A percentile compares a stretch with the other conserved stretches of the same genome.
Evolutionary conservation across 257 asterid genomes (phyloP).

Genomic region (Linaria vulgaris): DNA sequence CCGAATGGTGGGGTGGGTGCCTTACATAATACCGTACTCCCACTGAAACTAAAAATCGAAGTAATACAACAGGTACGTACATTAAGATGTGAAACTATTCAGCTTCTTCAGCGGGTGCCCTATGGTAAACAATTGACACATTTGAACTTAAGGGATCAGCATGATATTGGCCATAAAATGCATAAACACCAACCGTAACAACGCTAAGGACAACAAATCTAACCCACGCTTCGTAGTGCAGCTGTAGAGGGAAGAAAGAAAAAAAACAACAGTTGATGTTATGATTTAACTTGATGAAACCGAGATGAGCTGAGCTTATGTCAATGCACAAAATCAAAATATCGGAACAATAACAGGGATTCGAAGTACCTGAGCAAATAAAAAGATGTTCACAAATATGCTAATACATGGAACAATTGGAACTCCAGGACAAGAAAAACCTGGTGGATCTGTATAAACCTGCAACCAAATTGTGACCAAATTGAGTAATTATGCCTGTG

Average conservation of each 20-base stretch:
- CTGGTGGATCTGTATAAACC: slow-evolving; percentile 61
- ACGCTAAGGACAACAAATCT: slow-evolving; percentile 78
- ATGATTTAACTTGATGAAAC: neutral
- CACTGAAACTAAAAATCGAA: too few relatives aligned
- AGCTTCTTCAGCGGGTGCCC: slow-evolving; percentile 58
- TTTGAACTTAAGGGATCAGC: slow-evolving; percentile 77
- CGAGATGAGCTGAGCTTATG: neutral
- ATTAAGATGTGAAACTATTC: slow-evolving; percentile 29
- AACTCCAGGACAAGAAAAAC: slow-evolving; percentile 96
- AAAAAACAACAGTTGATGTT: neutral
- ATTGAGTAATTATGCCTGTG: slow-evolving; percentile 6
- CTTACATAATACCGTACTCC: too few relatives aligned
- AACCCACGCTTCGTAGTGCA: slow-evolving; percentile 94
- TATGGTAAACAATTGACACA: slow-evolving; percentile 49
- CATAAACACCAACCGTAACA: slow-evolving; percentile 62
- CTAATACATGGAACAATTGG: slow-evolving; percentile 76
- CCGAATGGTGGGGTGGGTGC: too few relatives aligned
- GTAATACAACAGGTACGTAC: slow-evolving; percentile 32
- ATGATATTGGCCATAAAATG: slow-evolving; percentile 85
- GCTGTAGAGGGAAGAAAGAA: slow-evolving; percentile 46
- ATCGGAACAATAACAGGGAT: slow-evolving; percentile 9
- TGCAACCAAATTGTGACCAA: slow-evolving; percentile 29
- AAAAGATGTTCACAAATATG: slow-evolving; percentile 79
- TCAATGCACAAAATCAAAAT: slow-evolving; percentile 6
- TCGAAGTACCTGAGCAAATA: slow-evolving; percentile 82